Conservation (phyloP, 1,284 basidiomycete species). For the Naganishia albida region DNA sequence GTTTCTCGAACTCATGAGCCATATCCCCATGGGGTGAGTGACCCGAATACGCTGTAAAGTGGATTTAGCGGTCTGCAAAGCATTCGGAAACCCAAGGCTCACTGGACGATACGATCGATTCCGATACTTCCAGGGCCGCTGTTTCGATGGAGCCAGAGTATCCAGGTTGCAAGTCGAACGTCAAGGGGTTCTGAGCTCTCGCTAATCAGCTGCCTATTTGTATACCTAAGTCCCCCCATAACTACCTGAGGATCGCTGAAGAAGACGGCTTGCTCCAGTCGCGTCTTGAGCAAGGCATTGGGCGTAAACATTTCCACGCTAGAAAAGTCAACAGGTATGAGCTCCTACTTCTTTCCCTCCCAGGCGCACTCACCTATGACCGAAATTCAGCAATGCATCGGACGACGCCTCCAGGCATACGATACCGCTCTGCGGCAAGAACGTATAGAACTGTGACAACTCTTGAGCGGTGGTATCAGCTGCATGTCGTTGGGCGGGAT, state of each 20-base stretch:
- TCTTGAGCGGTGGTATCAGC: constrained; percentile 9
- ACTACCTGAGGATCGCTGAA: constrained; percentile 55
- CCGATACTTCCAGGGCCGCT: constrained; percentile 56
- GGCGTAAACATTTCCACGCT: constrained; percentile 31
- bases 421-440: constrained; percentile 48
- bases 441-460: constrained; percentile 38
- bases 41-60: constrained; percentile 65
- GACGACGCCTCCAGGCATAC: constrained; percentile 43
- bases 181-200: constrained; percentile 56
- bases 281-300: constrained; percentile 53
- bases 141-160: constrained; percentile 57
- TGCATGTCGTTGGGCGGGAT: constrained; percentile 5
- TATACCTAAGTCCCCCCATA: constrained; percentile 29
- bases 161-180: constrained; percentile 55
- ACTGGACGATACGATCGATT: constrained; percentile 55
- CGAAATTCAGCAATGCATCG: constrained; percentile 20
- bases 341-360: neutral
- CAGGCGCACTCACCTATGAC: neutral
- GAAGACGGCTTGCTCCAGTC: constrained; percentile 61
- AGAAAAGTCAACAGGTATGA: constrained; percentile 6
- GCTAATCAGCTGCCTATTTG: neutral
- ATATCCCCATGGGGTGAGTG: constrained; percentile 78
- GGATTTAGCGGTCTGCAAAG: neutral
- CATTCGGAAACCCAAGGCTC: constrained; percentile 21
- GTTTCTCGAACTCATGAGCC: constrained; percentile 71